These are phyloP conservation scores for Tardiomyces digboiensis DNA, from an alignment of 1,139 yeast genomes.

Conservation along the genomic window DNA sequence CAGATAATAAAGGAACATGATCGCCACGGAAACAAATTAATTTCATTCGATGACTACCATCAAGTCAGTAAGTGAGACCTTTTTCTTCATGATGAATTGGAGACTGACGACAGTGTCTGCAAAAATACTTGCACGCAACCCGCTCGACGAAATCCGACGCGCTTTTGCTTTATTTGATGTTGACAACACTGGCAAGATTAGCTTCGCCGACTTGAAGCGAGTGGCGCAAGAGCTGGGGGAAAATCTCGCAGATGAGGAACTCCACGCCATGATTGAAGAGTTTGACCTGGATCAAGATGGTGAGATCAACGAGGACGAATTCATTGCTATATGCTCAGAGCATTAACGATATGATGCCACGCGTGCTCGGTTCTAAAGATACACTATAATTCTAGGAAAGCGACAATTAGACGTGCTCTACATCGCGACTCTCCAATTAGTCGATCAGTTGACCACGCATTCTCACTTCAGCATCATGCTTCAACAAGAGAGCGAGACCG, in stretches of 20 bases:
- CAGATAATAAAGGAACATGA: slow-evolving; percentile 78
- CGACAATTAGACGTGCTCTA: background rate
- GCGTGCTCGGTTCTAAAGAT: background rate
- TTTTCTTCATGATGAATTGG: background rate
- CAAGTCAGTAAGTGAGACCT: slow-evolving; percentile 36
- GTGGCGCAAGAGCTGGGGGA: slow-evolving; percentile 94
- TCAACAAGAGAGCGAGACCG: too few species aligned
- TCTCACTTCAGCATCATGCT: background rate
- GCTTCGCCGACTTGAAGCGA: slow-evolving; percentile 67
- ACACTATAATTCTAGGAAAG: background rate
- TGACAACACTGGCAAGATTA: slow-evolving; percentile 83
- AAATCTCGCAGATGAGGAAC: slow-evolving; percentile 82
- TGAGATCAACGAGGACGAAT: slow-evolving; percentile 88
- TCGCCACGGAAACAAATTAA: slow-evolving; percentile 59
- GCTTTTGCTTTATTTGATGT: slow-evolving; percentile 91
- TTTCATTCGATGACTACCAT: slow-evolving; percentile 75
- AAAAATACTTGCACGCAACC: slow-evolving; percentile 76
- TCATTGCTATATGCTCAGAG: slow-evolving; percentile 82
- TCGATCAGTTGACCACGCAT: background rate
- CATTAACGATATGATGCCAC: slow-evolving; percentile 12
- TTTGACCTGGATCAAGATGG: slow-evolving; percentile 97
- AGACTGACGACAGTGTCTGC: slow-evolving; percentile 43
- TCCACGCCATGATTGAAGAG: slow-evolving; percentile 96
- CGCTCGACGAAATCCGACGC: slow-evolving; percentile 81
- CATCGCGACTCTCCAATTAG: background rate